Conservation (phyloP, 331 rosid species). For the Rosa hybrid region DNA sequence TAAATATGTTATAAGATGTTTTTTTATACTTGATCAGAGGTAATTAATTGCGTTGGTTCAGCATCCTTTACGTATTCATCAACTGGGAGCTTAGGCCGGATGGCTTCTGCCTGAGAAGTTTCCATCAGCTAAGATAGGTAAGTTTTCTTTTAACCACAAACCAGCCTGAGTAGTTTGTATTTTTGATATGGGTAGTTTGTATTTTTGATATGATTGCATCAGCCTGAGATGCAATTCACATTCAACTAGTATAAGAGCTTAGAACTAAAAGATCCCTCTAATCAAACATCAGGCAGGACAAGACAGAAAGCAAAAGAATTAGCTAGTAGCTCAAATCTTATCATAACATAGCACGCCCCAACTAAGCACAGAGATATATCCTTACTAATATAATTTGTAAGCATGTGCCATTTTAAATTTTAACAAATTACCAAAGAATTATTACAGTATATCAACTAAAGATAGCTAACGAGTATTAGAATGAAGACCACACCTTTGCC, state of each 20-base stretch:
- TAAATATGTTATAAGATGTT: conserved; percentile 36
- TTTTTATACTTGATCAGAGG: conserved; percentile 91
- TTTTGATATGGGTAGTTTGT: conserved; percentile 40
- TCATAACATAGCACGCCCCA: background rate
- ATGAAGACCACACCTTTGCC: conserved; percentile 63
- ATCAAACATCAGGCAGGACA: background rate
- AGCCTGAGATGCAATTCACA: conserved; percentile 64
- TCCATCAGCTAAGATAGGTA: conserved; percentile 45
- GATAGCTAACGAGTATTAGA: background rate
- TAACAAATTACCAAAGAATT: background rate
- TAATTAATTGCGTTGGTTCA: conserved; percentile 72
- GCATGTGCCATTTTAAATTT: background rate
- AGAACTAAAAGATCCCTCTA: conserved; percentile 17
- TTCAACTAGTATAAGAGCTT: conserved; percentile 37
- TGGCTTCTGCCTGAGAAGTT: conserved; percentile 89
- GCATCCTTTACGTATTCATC: conserved; percentile 71
- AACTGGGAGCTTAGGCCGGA: conserved; percentile 63
- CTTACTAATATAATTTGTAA: background rate
- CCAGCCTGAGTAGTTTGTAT: too few relatives aligned
- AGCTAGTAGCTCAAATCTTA: too few relatives aligned
- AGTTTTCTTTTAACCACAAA: conserved; percentile 30
- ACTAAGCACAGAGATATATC: background rate
- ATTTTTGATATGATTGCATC: conserved; percentile 76
- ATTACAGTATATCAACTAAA: background rate
- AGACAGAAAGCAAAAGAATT: background rate